Evolutionary conservation across 1,139 yeast species (phyloP).

Genomic region (Zygosaccharomyces sapae): DNA sequence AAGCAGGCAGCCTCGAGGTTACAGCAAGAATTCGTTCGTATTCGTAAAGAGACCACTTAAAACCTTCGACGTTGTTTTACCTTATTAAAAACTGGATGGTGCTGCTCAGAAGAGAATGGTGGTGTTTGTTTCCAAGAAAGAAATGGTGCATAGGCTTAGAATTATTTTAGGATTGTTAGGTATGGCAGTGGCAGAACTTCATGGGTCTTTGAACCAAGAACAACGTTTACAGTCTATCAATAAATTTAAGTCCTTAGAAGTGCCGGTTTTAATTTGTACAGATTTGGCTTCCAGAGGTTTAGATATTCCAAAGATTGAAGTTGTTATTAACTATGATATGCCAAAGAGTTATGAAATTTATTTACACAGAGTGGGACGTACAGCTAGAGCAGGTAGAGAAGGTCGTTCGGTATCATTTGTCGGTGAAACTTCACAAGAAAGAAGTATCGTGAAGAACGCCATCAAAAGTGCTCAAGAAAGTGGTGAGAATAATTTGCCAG

Average conservation of each 20-base stretch:
- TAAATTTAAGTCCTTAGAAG: slow-evolving; percentile 73
- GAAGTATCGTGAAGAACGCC: slow-evolving; percentile 84
- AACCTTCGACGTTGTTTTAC: slow-evolving; percentile 76
- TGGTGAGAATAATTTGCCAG: slow-evolving; percentile 48
- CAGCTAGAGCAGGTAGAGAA: slow-evolving; percentile 98
- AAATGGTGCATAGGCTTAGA: slow-evolving; percentile 81
- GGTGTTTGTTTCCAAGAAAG: slow-evolving; percentile 88
- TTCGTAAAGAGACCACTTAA: slow-evolving; percentile 82
- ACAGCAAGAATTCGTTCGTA: slow-evolving; percentile 88
- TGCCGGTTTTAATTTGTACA: slow-evolving; percentile 88
- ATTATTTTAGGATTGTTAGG: slow-evolving; percentile 84
- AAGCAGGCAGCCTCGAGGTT: slow-evolving; percentile 85
- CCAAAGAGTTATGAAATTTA: slow-evolving; percentile 88
- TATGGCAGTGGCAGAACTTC: slow-evolving; percentile 83
- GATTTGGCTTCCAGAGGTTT: slow-evolving; percentile 99
- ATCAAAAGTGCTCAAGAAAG: slow-evolving; percentile 57
- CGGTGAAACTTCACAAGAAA: slow-evolving; percentile 81
- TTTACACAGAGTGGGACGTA: slow-evolving; percentile 97
- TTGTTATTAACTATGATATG: slow-evolving; percentile 92
- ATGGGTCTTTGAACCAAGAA: slow-evolving; percentile 92
- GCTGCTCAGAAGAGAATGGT: slow-evolving; percentile 66
- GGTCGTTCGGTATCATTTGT: slow-evolving; percentile 92
- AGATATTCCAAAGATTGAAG: slow-evolving; percentile 96
- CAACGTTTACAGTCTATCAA: slow-evolving; percentile 85
- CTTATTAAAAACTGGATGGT: slow-evolving; percentile 64